phyloP scores from a whole-genome alignment of 352 stramenopile species.

The Lagenidium sp. region DNA sequence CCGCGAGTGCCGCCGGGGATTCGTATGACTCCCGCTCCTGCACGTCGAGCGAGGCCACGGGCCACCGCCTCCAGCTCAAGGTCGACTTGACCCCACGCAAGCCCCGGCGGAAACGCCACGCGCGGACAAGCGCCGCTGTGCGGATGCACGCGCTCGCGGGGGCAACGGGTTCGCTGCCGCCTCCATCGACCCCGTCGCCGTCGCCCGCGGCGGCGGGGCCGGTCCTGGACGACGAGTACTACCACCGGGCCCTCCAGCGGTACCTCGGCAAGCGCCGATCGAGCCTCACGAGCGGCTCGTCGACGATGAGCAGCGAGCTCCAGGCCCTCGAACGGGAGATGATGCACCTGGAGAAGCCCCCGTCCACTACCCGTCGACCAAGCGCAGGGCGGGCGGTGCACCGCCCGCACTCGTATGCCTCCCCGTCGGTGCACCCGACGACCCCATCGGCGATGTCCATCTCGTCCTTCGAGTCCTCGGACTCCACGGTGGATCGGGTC shows the following conservation, averaged over 20 bases:
- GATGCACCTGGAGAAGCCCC: too few relatives aligned
- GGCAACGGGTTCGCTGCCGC: too few relatives aligned
- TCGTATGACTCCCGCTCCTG: constrained; percentile 9
- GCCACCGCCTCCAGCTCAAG: too few relatives aligned
- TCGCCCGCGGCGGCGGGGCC: constrained; percentile 11
- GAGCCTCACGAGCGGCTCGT: constrained; percentile 36
- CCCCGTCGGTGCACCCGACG: too few relatives aligned
- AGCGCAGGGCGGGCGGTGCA: constrained; percentile 1
- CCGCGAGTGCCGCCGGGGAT: background rate
- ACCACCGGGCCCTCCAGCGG: constrained; percentile 46
- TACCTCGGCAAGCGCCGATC: constrained; percentile 39
- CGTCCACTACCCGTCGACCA: background rate
- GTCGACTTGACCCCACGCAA: too few relatives aligned
- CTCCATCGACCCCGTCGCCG: constrained; percentile 4
- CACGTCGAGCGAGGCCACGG: background rate
- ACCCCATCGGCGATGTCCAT: too few relatives aligned
- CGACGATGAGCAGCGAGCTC: constrained; percentile 33
- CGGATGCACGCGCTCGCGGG: too few relatives aligned
- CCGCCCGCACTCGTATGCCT: constrained; percentile 3
- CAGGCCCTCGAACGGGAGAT: too few relatives aligned
- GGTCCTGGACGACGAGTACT: constrained; percentile 54
- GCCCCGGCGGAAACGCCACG: too few relatives aligned
- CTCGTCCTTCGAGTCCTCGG: background rate
- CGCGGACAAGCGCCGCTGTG: too few relatives aligned
- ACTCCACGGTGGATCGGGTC: background rate